These are phyloP conservation scores for Peziza echinospora DNA, from an alignment of 495 filamentous ascomycete genomes.

Conservation along the genomic window DNA sequence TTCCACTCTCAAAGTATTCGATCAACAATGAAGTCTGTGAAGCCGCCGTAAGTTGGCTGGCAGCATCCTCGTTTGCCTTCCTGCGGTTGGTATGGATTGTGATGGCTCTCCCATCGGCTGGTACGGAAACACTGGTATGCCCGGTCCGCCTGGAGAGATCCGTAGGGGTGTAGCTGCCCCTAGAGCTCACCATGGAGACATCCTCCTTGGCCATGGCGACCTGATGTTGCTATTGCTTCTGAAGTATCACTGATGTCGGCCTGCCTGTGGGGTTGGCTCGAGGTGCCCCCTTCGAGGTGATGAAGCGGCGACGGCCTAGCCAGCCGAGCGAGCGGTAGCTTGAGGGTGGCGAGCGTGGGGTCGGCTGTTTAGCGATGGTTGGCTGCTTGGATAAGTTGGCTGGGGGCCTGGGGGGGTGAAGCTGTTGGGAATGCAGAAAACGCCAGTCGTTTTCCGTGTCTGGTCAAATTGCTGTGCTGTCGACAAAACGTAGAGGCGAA, in stretches of 20 bases:
- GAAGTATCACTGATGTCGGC: neutral
- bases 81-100: slow-evolving; percentile 60
- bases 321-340: too few species aligned
- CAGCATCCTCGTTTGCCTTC: slow-evolving; percentile 33
- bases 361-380: too few species aligned
- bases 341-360: too few species aligned
- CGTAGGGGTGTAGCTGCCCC: slow-evolving; percentile 17
- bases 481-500: too few species aligned
- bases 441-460: too few species aligned
- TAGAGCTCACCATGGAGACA: slow-evolving; percentile 13
- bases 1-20: slow-evolving; percentile 90
- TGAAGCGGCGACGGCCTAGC: too few species aligned
- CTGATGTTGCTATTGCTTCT: neutral
- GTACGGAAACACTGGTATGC: slow-evolving; percentile 70
- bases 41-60: slow-evolving; percentile 29
- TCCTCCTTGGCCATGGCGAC: slow-evolving; percentile 3
- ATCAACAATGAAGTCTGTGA: slow-evolving; percentile 90
- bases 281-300: too few species aligned
- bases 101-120: slow-evolving; percentile 84
- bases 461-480: too few species aligned
- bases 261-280: neutral
- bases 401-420: too few species aligned
- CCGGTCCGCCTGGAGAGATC: slow-evolving; percentile 35
- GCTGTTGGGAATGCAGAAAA: too few species aligned
- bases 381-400: too few species aligned